A percentile compares a stretch with the other conserved stretches of the same genome.
phyloP scores from a whole-genome alignment of 805 yeast genomes.

The Nakazawaea ambrosiae region DNA sequence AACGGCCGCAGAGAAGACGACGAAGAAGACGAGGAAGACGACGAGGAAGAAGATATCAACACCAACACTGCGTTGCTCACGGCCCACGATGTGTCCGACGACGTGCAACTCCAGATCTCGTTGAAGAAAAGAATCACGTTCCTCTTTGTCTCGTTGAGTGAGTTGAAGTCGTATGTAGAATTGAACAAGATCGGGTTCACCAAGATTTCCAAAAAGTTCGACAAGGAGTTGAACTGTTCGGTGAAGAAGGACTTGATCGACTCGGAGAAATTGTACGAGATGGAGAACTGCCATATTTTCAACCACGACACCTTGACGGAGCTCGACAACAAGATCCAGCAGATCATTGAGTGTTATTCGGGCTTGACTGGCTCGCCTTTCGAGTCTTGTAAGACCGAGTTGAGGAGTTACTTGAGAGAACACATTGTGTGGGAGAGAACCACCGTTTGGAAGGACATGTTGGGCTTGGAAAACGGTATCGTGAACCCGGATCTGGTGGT shows the following conservation, averaged over 20 bases:
- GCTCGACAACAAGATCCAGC: conserved; percentile 23
- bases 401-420: conserved; percentile 49
- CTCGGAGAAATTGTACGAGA: conserved; percentile 30
- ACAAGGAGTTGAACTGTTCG: conserved; percentile 38
- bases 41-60: conserved; percentile 28
- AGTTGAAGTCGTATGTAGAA: conserved; percentile 43
- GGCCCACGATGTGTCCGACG: conserved; percentile 41
- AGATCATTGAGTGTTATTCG: conserved; percentile 21
- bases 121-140: conserved; percentile 40
- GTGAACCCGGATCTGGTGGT: conserved; percentile 30
- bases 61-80: conserved; percentile 41
- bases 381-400: conserved; percentile 42
- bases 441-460: conserved; percentile 52
- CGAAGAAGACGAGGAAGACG: conserved; percentile 30
- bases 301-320: conserved; percentile 18
- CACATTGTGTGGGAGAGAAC: conserved; percentile 52
- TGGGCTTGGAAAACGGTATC: conserved; percentile 32
- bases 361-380: conserved; percentile 22
- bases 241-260: conserved; percentile 34
- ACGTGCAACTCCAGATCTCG: conserved; percentile 40
- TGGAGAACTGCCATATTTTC: conserved; percentile 30
- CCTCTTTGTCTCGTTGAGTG: conserved; percentile 37
- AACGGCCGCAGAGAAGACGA: conserved; percentile 20
- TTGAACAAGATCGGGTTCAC: conserved; percentile 46
- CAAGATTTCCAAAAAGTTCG: conserved; percentile 47